Base-by-base conservation (phyloP, 257 asterid genomes). In the Solanum appendiculatum region DNA sequence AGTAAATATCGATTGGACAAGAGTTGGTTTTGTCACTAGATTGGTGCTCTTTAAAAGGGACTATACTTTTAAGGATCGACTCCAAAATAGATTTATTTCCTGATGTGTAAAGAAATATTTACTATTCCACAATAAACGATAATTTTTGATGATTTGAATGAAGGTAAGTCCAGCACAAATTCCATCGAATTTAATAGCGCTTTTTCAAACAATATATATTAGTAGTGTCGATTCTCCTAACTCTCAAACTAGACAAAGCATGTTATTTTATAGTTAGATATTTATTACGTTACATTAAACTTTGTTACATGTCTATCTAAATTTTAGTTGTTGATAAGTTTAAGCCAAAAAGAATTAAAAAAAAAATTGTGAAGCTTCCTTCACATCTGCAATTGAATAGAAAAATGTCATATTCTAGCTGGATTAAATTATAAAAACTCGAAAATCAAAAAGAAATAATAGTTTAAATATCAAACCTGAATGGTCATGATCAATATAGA, bases 61-160 rank as follows among this genome's bases (percentile, higher is more conserved):
- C 1, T 54, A 54, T 54, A 18, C 6, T 54, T 48, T 54, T 9
- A 54, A 54, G 1, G 9, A 9, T 54, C 60, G 3, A 54, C 63
- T 4, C 1, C 3, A 1, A 16, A 9, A 40, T 40, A 8, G 1
- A 51, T 6, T 51, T n/a, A n/a, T 23, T 5, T 56, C 12, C 5
- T 56, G 3, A 58, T 20, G 7, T 7, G 3, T 21, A 8, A 20
- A 18, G 5, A 2, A 21, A 63, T 5, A 10, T 63, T n/a, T 63
- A 63, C 6, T 7, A 63, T 63, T 63, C 6, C n/a, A n/a, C n/a
- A n/a, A n/a, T n/a, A n/a, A n/a, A 23, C 3, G 9, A 8, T 25
- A 11, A 27, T 1, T 0, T 2, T 27, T 11, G 20, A 25, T 12
- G 5, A 0, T 54, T 2, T 0, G 8, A 18, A 20, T 3, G 11